These are phyloP conservation scores for Pleurotus platypus DNA, from an alignment of 768 basidiomycete species.

Conservation along the genomic window DNA sequence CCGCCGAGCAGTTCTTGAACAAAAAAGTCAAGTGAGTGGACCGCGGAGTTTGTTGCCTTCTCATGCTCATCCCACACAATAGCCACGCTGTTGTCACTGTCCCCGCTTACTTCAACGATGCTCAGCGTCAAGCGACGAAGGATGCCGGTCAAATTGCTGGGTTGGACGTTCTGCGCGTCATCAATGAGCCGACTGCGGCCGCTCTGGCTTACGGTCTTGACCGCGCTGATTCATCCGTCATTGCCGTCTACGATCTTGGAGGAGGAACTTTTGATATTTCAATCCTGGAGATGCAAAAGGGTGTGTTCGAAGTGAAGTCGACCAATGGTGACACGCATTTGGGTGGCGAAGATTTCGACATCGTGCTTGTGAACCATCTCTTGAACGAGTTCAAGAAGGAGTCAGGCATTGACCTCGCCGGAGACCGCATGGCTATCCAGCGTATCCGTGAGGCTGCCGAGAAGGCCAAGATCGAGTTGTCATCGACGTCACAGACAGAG, in stretches of 20 bases:
- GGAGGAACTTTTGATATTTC: constrained; percentile 99
- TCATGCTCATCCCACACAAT: constrained; percentile 6
- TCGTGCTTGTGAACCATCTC: constrained; percentile 82
- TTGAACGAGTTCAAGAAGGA: constrained; percentile 95
- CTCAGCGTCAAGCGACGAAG: constrained; percentile 98
- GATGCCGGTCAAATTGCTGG: constrained; percentile 97
- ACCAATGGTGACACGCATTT: constrained; percentile 99
- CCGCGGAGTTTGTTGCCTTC: neutral
- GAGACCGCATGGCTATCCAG: constrained; percentile 96
- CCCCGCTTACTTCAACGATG: constrained; percentile 99
- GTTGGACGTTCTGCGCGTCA: constrained; percentile 94
- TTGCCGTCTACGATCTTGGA: constrained; percentile 98
- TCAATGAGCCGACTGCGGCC: constrained; percentile 98
- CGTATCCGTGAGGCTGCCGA: constrained; percentile 99
- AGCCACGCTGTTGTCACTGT: constrained; percentile 92
- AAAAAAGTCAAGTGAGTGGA: constrained; percentile 87
- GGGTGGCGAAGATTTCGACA: constrained; percentile 95
- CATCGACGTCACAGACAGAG: constrained; percentile 92
- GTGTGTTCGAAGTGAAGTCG: constrained; percentile 99
- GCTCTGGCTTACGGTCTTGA: constrained; percentile 98
- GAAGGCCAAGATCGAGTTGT: constrained; percentile 99
- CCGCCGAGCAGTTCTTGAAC: constrained; percentile 89
- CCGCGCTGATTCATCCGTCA: constrained; percentile 76
- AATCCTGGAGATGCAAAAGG: constrained; percentile 98
- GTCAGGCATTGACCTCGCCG: constrained; percentile 71